These are phyloP conservation scores for Aspergillus sparsus DNA, from an alignment of 495 filamentous ascomycete species.

Conservation along the genomic window DNA sequence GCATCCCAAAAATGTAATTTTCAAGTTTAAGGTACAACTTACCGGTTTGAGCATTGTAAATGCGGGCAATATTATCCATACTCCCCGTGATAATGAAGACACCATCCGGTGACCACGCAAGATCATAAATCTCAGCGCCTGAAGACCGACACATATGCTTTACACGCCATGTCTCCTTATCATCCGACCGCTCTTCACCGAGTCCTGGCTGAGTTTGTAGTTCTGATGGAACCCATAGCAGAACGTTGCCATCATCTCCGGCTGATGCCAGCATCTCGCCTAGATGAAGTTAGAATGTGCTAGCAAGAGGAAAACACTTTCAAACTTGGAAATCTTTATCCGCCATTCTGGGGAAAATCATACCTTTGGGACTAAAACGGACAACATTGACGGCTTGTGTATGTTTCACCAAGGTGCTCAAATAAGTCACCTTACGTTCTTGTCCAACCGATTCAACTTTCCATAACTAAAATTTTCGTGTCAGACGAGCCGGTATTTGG, in stretches of 20 bases:
- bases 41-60: constrained; percentile 96
- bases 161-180: constrained; percentile 94
- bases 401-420: constrained; percentile 89
- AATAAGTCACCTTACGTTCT: constrained; percentile 81
- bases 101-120: constrained; percentile 97
- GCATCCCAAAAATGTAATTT: no score
- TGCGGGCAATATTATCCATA: constrained; percentile 97
- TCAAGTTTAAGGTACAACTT: constrained; percentile 32
- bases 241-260: constrained; percentile 94
- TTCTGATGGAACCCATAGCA: constrained; percentile 93
- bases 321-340: background rate
- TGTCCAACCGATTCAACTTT: constrained; percentile 85
- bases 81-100: constrained; percentile 96
- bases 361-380: constrained; percentile 89
- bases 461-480: constrained; percentile 68
- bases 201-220: constrained; percentile 61
- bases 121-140: constrained; percentile 93
- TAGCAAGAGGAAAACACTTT: background rate
- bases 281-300: constrained; percentile 42
- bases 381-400: constrained; percentile 99
- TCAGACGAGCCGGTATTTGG: constrained; percentile 29
- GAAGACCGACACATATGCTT: constrained; percentile 96
- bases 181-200: constrained; percentile 82
- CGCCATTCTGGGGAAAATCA: background rate
- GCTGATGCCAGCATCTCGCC: constrained; percentile 93